Evolutionary conservation across 768 basidiomycete genomes (phyloP).

Genomic region (Fistulinella prunicolor): DNA sequence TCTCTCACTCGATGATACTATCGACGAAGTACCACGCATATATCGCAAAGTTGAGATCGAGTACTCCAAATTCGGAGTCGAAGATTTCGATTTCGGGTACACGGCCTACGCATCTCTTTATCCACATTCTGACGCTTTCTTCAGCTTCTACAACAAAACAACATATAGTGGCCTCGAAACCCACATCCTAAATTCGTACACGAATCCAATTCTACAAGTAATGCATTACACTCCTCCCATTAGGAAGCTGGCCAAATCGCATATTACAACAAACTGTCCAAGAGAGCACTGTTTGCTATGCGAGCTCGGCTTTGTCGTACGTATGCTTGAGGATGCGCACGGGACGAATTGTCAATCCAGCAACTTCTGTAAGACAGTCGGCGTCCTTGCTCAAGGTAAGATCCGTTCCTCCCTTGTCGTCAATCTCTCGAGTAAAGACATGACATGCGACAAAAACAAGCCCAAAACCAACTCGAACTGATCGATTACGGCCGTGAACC

Average conservation of each 20-base stretch:
- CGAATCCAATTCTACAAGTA: slow-evolving; percentile 86
- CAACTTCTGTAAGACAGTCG: slow-evolving; percentile 95
- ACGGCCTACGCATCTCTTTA: slow-evolving; percentile 13
- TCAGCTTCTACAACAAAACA: slow-evolving; percentile 92
- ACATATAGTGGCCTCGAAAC: slow-evolving; percentile 90
- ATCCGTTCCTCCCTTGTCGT: slow-evolving; percentile 2
- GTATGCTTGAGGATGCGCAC: slow-evolving; percentile 93
- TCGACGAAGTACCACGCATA: slow-evolving; percentile 66
- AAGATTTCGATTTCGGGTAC: slow-evolving; percentile 98
- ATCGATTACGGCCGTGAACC: slow-evolving; percentile 83
- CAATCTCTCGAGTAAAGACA: neutral
- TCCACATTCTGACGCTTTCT: neutral
- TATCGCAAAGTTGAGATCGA: slow-evolving; percentile 96
- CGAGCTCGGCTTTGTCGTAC: slow-evolving; percentile 89
- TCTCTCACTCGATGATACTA: slow-evolving; percentile 48
- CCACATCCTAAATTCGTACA: slow-evolving; percentile 96
- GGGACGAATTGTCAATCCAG: slow-evolving; percentile 95
- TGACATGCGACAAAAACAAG: slow-evolving; percentile 42
- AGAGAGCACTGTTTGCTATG: slow-evolving; percentile 93
- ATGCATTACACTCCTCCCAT: slow-evolving; percentile 83
- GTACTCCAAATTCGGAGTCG: slow-evolving; percentile 97
- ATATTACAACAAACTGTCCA: slow-evolving; percentile 84
- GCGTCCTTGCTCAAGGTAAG: slow-evolving; percentile 81
- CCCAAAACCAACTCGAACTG: slow-evolving; percentile 77
- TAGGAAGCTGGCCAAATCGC: slow-evolving; percentile 80